phyloP scores from a whole-genome alignment of 441 rosid genomes.

The Mallotus japonicus region DNA sequence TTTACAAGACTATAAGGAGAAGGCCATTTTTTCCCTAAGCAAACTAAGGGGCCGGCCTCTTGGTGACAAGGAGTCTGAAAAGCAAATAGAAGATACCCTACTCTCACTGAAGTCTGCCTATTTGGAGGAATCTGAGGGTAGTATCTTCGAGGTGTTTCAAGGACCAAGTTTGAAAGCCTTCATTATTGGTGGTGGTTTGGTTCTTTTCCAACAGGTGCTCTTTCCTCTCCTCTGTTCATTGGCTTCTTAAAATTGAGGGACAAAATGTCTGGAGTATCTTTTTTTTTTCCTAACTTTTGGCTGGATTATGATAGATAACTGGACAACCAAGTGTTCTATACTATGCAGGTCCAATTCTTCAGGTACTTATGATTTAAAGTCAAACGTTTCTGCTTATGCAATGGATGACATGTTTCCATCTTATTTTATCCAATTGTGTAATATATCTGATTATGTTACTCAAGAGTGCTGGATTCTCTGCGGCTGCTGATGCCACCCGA shows the following conservation, averaged over 20 bases:
- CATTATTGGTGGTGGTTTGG: conserved; percentile 90
- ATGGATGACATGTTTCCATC: conserved; percentile 8
- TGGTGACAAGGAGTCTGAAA: conserved; percentile 70
- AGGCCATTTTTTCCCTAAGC: conserved; percentile 69
- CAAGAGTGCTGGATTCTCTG: conserved; percentile 97
- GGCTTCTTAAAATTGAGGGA: background rate
- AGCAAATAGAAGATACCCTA: conserved; percentile 68
- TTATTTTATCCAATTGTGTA: conserved; percentile 7
- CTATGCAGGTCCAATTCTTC: conserved; percentile 95
- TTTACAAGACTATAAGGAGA: conserved; percentile 71
- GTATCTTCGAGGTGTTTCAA: conserved; percentile 78
- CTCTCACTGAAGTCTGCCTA: conserved; percentile 66
- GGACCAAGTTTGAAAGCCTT: conserved; percentile 93
- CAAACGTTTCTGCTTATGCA: conserved; percentile 18
- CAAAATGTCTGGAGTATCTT: background rate
- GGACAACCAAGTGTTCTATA: conserved; percentile 98
- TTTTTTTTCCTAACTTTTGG: conserved; percentile 19
- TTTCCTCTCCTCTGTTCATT: conserved; percentile 21
- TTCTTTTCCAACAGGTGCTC: conserved; percentile 92
- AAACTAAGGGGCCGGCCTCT: conserved; percentile 77
- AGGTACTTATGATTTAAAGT: conserved; percentile 47
- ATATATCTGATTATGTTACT: conserved; percentile 26
- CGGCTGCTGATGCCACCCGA: conserved; percentile 95
- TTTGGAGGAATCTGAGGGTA: conserved; percentile 62
- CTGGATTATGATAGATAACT: conserved; percentile 66